Evolutionary conservation across 306 rosid species (phyloP).

Genomic region (Casuarina equisetifolia): DNA sequence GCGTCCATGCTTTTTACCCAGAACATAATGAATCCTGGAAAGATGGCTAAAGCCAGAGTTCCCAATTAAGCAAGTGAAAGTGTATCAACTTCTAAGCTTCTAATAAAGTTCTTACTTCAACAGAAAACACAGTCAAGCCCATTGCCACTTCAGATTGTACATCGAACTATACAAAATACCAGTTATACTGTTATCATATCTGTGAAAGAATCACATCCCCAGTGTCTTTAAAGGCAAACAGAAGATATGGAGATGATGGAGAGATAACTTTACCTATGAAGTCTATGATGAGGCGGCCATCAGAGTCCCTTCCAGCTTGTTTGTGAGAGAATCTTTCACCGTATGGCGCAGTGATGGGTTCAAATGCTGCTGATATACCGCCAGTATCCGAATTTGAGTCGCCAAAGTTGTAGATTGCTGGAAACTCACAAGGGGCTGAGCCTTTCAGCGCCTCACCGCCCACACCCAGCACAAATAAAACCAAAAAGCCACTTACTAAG

Average conservation of each 20-base stretch:
- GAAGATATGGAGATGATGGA: neutral
- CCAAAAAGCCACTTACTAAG: conserved; percentile 28
- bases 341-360: conserved; percentile 65
- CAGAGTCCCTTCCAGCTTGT: conserved; percentile 74
- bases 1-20: neutral
- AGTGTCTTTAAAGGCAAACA: neutral
- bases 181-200: neutral
- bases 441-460: conserved; percentile 23
- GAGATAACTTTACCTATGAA: conserved; percentile 56
- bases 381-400: conserved; percentile 98
- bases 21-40: neutral
- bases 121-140: neutral
- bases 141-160: neutral
- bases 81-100: neutral
- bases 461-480: conserved; percentile 30
- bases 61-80: neutral
- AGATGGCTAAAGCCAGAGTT: neutral
- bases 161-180: neutral
- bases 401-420: conserved; percentile 92
- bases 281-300: conserved; percentile 85
- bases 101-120: neutral
- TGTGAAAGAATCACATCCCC: neutral
- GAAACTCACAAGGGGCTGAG: conserved; percentile 55
- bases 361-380: conserved; percentile 83
- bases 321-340: conserved; percentile 70